A percentile compares a stretch with the other conserved stretches of the same genome.
Evolutionary conservation across 2,329 filamentous ascomycete species (phyloP).

Genomic region (Cryphonectria carpinicola): DNA sequence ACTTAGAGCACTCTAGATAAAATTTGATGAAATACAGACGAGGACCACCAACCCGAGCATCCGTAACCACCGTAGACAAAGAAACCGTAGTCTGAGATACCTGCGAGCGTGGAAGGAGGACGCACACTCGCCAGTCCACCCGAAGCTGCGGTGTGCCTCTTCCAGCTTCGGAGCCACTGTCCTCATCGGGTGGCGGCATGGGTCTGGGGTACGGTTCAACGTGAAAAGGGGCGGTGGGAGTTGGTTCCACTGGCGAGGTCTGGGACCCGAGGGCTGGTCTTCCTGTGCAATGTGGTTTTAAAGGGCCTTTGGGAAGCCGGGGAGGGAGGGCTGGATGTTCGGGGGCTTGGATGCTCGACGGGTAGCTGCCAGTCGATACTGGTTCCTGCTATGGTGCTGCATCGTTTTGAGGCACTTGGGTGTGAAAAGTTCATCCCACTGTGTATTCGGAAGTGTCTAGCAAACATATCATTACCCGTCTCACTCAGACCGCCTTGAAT

Average conservation of each 20-base stretch:
- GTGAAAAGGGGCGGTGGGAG: background rate
- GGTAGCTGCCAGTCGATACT: background rate
- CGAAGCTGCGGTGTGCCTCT: background rate
- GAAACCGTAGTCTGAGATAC: background rate
- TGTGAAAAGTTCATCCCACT: background rate
- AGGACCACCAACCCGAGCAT: background rate
- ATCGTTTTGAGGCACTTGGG: background rate
- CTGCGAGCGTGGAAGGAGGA: background rate
- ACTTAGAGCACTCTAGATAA: background rate
- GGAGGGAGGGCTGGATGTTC: background rate
- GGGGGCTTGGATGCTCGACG: background rate
- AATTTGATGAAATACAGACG: background rate
- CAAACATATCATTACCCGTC: background rate
- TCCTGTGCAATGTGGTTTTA: background rate
- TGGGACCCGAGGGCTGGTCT: background rate
- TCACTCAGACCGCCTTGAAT: background rate
- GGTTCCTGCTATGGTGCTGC: background rate
- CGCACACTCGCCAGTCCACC: background rate
- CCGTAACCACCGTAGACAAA: background rate
- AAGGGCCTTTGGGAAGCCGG: background rate
- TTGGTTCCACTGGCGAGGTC: background rate
- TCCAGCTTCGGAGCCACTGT: background rate
- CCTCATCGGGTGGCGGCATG: background rate
- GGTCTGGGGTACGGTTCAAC: background rate
- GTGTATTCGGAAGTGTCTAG: background rate